These are phyloP conservation scores for Pythium chondricola DNA, from an alignment of 352 stramenopile genomes.

Conservation along the genomic window DNA sequence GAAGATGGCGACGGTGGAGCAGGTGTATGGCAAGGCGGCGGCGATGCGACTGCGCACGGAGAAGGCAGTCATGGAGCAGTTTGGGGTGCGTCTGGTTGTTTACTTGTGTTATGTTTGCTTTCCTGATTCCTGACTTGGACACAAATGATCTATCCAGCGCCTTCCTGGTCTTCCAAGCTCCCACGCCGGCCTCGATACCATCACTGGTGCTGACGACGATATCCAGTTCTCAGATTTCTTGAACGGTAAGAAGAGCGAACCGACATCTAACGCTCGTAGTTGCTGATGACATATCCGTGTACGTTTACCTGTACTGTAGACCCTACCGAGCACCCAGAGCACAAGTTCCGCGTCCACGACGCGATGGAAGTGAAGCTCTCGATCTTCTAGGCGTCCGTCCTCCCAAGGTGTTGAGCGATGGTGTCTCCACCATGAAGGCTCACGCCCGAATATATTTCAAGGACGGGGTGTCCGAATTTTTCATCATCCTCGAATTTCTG, in stretches of 20 bases:
- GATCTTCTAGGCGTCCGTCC: conserved; percentile 76
- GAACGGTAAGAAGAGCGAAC: conserved; percentile 37
- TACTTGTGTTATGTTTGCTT: not conserved
- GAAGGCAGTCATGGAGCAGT: conserved; percentile 83
- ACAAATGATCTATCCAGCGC: conserved; percentile 33
- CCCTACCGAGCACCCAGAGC: conserved; percentile 71
- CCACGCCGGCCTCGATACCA: conserved; percentile 63
- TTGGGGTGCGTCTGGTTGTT: conserved; percentile 32
- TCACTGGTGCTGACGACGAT: conserved; percentile 73
- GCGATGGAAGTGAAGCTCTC: conserved; percentile 87
- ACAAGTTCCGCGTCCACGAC: conserved; percentile 78
- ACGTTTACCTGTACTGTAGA: conserved; percentile 29
- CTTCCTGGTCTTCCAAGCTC: conserved; percentile 80
- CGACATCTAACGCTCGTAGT: not conserved
- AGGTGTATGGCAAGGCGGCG: conserved; percentile 85
- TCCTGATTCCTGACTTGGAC: not conserved
- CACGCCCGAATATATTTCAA: no score
- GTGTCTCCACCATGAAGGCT: no score
- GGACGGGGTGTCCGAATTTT: no score
- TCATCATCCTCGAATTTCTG: no score
- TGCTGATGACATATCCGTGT: not conserved
- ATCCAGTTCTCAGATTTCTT: conserved; percentile 80
- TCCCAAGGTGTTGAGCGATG: no score
- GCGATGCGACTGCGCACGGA: conserved; percentile 86
- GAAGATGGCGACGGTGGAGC: conserved; percentile 86